phyloP scores from a whole-genome alignment of 306 rosid species.

The Lathyrus oleraceus region DNA sequence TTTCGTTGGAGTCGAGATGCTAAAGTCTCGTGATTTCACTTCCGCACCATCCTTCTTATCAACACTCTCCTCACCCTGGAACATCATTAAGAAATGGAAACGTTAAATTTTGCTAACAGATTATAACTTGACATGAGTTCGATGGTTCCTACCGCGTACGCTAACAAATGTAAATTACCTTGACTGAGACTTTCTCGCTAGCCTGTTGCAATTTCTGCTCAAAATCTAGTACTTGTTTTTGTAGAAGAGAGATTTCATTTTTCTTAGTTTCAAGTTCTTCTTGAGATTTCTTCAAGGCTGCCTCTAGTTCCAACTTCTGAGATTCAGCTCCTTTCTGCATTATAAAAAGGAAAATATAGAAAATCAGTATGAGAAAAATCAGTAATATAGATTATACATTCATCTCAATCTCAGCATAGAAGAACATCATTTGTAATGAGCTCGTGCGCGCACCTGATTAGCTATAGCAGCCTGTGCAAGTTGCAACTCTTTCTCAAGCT shows the following conservation, averaged over 20 bases:
- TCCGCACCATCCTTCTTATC: constrained; percentile 57
- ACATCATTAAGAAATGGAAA: constrained; percentile 30
- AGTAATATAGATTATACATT: background rate
- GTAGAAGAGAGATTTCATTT: constrained; percentile 56
- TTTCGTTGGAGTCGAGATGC: constrained; percentile 64
- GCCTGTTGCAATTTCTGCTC: constrained; percentile 68
- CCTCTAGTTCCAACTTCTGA: constrained; percentile 60
- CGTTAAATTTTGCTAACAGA: constrained; percentile 20
- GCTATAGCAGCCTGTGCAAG: constrained; percentile 49
- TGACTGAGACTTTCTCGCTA: constrained; percentile 47
- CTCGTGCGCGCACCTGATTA: constrained; percentile 57
- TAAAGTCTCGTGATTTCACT: constrained; percentile 78
- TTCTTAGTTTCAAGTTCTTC: constrained; percentile 74
- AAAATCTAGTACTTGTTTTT: constrained; percentile 67
- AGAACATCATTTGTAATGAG: background rate
- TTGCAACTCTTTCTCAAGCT: constrained; percentile 72
- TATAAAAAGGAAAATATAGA: background rate
- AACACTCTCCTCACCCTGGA: constrained; percentile 59
- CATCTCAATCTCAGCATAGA: constrained; percentile 13
- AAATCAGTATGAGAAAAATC: constrained; percentile 15
- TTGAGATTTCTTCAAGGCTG: constrained; percentile 56
- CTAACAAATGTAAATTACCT: constrained; percentile 44
- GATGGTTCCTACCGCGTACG: background rate
- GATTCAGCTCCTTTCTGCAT: constrained; percentile 67
- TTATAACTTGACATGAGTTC: background rate